A percentile compares a stretch with the other conserved stretches of the same genome.
Evolutionary conservation across 2,329 filamentous ascomycete species (phyloP).

Genomic region (Xylariaceae sp.): DNA sequence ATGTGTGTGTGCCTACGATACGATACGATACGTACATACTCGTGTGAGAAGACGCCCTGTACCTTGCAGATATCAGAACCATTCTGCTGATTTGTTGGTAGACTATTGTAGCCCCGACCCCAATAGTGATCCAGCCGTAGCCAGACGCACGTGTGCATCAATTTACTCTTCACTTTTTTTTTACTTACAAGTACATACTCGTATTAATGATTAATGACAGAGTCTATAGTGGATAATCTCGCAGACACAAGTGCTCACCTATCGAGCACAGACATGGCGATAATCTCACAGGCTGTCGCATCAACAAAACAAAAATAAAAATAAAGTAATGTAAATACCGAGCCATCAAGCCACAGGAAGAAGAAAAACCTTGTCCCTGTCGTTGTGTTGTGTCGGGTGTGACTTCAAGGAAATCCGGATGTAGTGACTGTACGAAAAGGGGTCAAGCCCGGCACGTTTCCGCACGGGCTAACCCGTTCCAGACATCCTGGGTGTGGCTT

Average conservation of each 20-base stretch:
- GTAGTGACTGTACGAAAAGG: too few relatives aligned
- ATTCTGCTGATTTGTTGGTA: neutral
- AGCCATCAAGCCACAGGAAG: neutral
- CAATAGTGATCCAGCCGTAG: neutral
- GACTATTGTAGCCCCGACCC: neutral
- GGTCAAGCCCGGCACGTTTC: too few relatives aligned
- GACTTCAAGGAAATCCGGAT: too few relatives aligned
- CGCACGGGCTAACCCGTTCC: too few relatives aligned
- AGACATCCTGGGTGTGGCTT: too few relatives aligned
- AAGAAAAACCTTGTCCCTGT: too few relatives aligned
- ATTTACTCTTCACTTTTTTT: too few relatives aligned
- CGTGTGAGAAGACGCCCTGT: neutral
- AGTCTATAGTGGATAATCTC: too few relatives aligned
- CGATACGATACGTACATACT: neutral
- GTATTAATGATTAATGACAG: too few relatives aligned
- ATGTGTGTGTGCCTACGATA: neutral
- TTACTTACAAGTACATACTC: too few relatives aligned
- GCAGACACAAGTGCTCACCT: neutral
- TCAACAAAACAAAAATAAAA: too few relatives aligned
- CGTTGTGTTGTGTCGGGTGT: too few relatives aligned
- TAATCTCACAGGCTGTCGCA: neutral
- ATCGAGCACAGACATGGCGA: neutral
- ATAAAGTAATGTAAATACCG: neutral
- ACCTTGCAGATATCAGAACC: neutral
- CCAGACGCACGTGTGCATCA: neutral